phyloP scores from a whole-genome alignment of 2,329 filamentous ascomycete species.

The Penicillium concentricum region DNA sequence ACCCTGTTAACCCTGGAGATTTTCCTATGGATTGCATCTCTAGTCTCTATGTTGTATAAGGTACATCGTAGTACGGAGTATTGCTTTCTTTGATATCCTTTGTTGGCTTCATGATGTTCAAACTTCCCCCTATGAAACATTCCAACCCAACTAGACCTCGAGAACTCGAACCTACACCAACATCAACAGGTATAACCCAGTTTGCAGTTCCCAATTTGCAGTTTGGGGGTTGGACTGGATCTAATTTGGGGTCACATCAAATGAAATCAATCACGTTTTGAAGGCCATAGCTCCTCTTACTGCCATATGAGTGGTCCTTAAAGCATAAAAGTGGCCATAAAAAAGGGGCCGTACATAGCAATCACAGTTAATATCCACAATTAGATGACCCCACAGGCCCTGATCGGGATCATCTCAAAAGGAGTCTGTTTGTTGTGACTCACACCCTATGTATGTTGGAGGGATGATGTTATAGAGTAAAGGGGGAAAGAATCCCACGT shows the following conservation, averaged over 20 bases:
- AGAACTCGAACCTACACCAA: not conserved
- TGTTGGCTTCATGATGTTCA: not conserved
- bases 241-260: not conserved
- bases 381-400: conserved; percentile 6
- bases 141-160: not conserved
- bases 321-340: not conserved
- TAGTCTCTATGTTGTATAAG: no score
- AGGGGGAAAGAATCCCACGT: not conserved
- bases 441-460: conserved; percentile 1
- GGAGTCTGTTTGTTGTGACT: not conserved
- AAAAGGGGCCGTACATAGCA: conserved; percentile 6
- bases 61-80: no score
- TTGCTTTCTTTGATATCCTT: not conserved
- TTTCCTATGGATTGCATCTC: not conserved
- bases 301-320: not conserved
- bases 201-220: not conserved
- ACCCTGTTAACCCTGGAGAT: not conserved
- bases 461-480: not conserved
- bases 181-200: not conserved
- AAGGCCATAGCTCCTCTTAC: conserved; percentile 10
- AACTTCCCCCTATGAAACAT: not conserved
- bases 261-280: conserved; percentile 6
- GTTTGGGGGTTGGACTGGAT: not conserved
- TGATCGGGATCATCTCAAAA: conserved; percentile 8
- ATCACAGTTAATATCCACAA: conserved; percentile 3